Evolutionary conservation across 2,329 filamentous ascomycete species (phyloP), one percentile per base, ranked within the genome.

Genomic region (Alternaria arbusti): DNA sequence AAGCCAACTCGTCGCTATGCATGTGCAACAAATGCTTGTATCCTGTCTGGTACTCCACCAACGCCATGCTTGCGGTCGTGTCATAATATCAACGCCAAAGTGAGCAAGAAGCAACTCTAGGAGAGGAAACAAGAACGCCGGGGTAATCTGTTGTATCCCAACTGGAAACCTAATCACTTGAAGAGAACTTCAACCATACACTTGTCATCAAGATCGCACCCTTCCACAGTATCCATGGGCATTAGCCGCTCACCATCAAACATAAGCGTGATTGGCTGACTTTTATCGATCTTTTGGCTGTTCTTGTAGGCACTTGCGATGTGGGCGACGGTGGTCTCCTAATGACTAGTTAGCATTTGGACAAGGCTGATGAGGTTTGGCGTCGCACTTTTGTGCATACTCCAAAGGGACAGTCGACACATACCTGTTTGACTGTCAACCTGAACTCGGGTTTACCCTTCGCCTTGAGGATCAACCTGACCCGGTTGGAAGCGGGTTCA

Each of bases 381-480:
- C 13, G 20, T 40, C 20, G 15, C 30, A 23, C 12, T 30, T 36
- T 22, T 40, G 32, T 15, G 28, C 30, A 36, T 1, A 52, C 30
- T 2, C 12, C 13, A 22, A 40, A 52, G 13, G 28, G 20, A 40
- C 49, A 52, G 17, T 23, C 3, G 22, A 10, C 25, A 77, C 83
- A 66, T 78, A 85, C 84, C 61, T 81, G 78, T 49, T 80, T 80
- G 12, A 85, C 83, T 45, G 75, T 83, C 36, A 89, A 78, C 70
- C 81, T 85, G 67, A 86, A 84, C 36, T 88, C 84, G 10, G 80
- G 76, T 46, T 82, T 77, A 3, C 82, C 84, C 58, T 84, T 86
- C 7, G 83, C 84, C 66, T 85, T 86, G 26, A 90, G 69, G 6
- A 84, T 77, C 26, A 90, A 72, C 25, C 82, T 82, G 57, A 87